These are phyloP conservation scores for Helicostylum pulchrum DNA, from an alignment of 192 early-diverging fungal species.

Conservation along the genomic window DNA sequence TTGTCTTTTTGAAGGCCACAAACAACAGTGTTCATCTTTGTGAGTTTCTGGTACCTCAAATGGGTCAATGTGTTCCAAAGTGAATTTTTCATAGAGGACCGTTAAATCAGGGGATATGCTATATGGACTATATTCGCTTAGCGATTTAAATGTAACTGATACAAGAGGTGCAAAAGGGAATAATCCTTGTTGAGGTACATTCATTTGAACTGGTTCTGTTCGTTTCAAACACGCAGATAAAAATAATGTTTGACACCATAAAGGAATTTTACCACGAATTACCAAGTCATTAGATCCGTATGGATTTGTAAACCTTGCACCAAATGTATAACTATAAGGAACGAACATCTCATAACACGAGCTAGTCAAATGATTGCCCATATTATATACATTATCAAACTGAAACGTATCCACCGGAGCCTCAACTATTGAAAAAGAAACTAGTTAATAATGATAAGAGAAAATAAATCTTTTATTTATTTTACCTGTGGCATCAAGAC, in stretches of 20 bases:
- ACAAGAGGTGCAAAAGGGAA: conserved; percentile 25
- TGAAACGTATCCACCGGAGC: conserved; percentile 25
- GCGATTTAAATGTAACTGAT: conserved; percentile 15
- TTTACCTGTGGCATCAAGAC: background rate
- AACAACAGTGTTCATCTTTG: no score
- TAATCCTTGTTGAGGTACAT: conserved; percentile 15
- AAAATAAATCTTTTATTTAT: background rate
- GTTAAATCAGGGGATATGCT: conserved; percentile 1
- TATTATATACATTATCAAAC: background rate
- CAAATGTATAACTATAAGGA: conserved; percentile 34
- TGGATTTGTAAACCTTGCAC: conserved; percentile 26
- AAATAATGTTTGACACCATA: conserved; percentile 31
- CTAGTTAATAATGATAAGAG: background rate
- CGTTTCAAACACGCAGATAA: conserved; percentile 13
- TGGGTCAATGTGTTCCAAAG: conserved; percentile 11
- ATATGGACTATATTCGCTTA: background rate
- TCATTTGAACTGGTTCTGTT: conserved; percentile 4
- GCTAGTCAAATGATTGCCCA: background rate
- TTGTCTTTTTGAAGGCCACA: background rate
- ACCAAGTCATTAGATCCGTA: conserved; percentile 16
- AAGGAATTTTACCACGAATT: conserved; percentile 21
- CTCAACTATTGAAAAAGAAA: background rate
- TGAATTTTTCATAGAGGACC: conserved; percentile 3
- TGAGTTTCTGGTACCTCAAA: background rate
- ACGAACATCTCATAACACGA: conserved; percentile 13